Conservation (phyloP, 495 filamentous ascomycete species). For the Extremus antarcticus region DNA sequence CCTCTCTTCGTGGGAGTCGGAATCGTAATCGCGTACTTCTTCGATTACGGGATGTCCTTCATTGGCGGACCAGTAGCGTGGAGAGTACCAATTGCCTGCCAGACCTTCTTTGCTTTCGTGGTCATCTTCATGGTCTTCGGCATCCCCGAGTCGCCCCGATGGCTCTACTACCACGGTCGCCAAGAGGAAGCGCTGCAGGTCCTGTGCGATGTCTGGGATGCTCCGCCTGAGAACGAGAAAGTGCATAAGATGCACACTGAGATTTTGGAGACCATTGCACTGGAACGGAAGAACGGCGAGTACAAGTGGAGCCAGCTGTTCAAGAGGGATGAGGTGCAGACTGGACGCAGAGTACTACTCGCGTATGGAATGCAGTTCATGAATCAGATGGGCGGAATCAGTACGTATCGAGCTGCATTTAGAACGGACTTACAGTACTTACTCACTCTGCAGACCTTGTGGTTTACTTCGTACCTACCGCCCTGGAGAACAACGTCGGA, state of each 20-base stretch:
- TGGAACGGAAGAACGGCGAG: slow-evolving; percentile 36
- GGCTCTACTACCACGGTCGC: slow-evolving; percentile 32
- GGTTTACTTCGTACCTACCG: slow-evolving; percentile 26
- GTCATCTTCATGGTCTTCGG: slow-evolving; percentile 30
- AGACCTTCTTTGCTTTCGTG: slow-evolving; percentile 25
- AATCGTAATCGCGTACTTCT: slow-evolving; percentile 25
- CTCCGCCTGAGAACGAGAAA: slow-evolving; percentile 31
- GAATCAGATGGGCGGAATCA: slow-evolving; percentile 26
- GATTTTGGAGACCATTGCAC: slow-evolving; percentile 37
- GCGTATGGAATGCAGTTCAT: slow-evolving; percentile 36
- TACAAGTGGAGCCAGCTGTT: slow-evolving; percentile 40
- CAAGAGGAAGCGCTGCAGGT: slow-evolving; percentile 39
- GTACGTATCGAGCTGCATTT: neutral
- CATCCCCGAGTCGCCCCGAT: slow-evolving; percentile 26
- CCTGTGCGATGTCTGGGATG: slow-evolving; percentile 40
- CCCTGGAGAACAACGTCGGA: slow-evolving; percentile 25
- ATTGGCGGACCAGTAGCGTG: slow-evolving; percentile 23
- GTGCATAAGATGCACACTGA: slow-evolving; percentile 36
- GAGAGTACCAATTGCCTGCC: slow-evolving; percentile 27
- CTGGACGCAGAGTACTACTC: slow-evolving; percentile 40
- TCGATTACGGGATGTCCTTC: slow-evolving; percentile 23
- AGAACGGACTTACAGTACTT: neutral
- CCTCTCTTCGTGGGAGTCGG: slow-evolving; percentile 28
- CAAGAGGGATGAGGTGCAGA: slow-evolving; percentile 41
- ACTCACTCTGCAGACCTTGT: slow-evolving; percentile 25